Evolutionary conservation across 2,329 filamentous ascomycete species (phyloP), one percentile per base, ranked within the genome.

Genomic region (Pochonia chlamydosporia): DNA sequence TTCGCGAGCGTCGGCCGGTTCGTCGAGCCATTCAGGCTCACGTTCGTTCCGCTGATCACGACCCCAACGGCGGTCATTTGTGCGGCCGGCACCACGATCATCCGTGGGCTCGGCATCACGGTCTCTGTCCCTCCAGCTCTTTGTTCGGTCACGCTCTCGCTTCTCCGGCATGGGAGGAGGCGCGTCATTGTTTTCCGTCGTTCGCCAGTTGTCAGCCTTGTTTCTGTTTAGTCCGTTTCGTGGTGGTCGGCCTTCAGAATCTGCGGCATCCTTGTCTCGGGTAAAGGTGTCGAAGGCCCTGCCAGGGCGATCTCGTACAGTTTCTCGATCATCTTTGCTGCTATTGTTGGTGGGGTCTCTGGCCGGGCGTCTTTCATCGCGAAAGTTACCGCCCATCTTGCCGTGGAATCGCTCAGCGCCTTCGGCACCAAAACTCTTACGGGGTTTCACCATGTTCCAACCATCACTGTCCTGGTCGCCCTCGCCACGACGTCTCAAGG

Each of bases 11-110:
- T 88, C 85, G 49, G 85, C 84, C 20, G 76, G 76, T 49, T 84
- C 78, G 60, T 95, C 89, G 65, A 96, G 76, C 92, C 91, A 96
- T 66, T 96, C 91, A 5, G 92, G 91, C 43, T 95, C 89, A 54
- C 87, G 83, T 61, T 95, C 89, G 54, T 78, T 69, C 49, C 79
- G 77, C 28, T 75, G 75, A 23, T 82, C 78, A 47, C 77, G 71
- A 49, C 78, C 78, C 74, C 79, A 81, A 48, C 75, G 71, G 54
- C 73, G 66, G 23, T 76, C 74, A 26, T 67, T 66, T 45, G 53
- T 61, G 36, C 67, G 66, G 52, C 74, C 78, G 33, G 64, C 69
- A 47, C 72, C 71, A 72, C 84, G 84, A 55, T 89, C 85, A 43
- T 78, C 69, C 54, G 53, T 67, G 47, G 48, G 66, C 59, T 62